Base-by-base conservation (phyloP, 2,329 filamentous ascomycete genomes). In the Gaeumannomyces sp. region DNA sequence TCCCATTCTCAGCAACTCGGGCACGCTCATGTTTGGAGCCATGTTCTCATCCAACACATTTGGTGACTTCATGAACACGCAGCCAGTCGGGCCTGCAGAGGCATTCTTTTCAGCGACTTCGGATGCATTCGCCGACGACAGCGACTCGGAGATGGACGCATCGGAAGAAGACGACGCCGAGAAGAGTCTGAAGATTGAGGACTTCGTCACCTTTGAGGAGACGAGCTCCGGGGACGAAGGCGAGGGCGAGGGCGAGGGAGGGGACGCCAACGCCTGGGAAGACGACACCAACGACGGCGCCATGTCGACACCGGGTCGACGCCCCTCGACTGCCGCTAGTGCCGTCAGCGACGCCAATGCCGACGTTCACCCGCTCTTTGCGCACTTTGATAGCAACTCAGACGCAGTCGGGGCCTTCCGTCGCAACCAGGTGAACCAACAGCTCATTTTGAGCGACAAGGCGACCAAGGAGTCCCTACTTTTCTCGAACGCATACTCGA, bases 351-450 rank as follows among this genome's bases (percentile, higher is more conserved):
- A 86, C 68, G 74, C 75, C 25, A 77, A 81, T 53, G 73, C 76
- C 14, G 68, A 69, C 16, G 69, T 76, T 28, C 78, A 85, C 67
- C 81, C 82, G 31, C 81, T 89, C 64, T 77, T 90, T n/a, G 82
- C 83, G 64, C 88, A 89, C 69, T 85, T 93, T 56, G 87, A 89
- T 71, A 85, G 86, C 69, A 85, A 85, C 66, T 76, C 82, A 11
- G 85, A 88, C 65, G 85, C 89, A 19, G 90, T 95, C 50, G 90
- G 90, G 53, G 89, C 91, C 1, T 96, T 95, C 81, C 90, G 90
- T 65, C 85, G 81, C 68, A 88, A 85, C 74, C 87, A 85, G 73
- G 86, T 80, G 79, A 85, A 85, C 72, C 82, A 85, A 72, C 82
- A 85, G 69, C 78, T 87, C 66, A 85, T 87, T 66, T 75, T 83